Percentiles rank a stretch among this genome's conserved stretches.
Evolutionary conservation across 345 rosid species (phyloP).

Genomic region (Gynandropsis gynandra): DNA sequence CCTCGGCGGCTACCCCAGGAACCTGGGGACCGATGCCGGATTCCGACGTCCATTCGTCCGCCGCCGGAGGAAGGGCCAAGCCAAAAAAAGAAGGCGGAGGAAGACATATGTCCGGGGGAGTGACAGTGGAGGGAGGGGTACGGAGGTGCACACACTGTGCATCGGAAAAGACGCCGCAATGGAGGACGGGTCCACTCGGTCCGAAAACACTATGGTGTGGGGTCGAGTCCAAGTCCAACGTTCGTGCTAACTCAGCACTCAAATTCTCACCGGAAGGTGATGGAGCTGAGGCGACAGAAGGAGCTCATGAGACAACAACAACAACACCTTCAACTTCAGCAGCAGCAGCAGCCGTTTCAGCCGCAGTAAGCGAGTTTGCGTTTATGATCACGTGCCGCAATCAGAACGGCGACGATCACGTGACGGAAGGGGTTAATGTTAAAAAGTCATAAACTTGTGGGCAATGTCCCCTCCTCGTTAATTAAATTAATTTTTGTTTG

Average conservation of each 20-base stretch:
- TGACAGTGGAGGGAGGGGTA: conserved; percentile 18
- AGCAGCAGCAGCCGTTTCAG: conserved; percentile 12
- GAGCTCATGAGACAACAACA: conserved; percentile 35
- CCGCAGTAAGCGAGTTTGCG: conserved; percentile 21
- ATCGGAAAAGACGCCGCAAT: conserved; percentile 79
- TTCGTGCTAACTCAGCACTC: conserved; percentile 74
- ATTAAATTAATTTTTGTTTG: not conserved
- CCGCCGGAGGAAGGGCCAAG: conserved; percentile 24
- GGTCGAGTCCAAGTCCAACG: conserved; percentile 71
- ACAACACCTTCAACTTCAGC: conserved; percentile 3
- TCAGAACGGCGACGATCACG: conserved; percentile 24
- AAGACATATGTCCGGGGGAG: conserved; percentile 4
- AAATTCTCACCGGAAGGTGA: conserved; percentile 72
- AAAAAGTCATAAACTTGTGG: conserved; percentile 23
- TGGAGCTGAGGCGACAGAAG: conserved; percentile 77
- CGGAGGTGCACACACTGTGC: conserved; percentile 50
- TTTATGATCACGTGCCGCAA: conserved; percentile 21
- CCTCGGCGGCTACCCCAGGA: conserved; percentile 14
- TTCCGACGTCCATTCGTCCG: conserved; percentile 21
- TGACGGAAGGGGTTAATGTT: conserved; percentile 9
- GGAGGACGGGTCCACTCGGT: conserved; percentile 79
- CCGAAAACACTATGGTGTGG: conserved; percentile 79
- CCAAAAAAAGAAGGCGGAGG: conserved; percentile 19
- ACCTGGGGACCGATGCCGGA: conserved; percentile 33
- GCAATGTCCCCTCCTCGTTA: conserved; percentile 23